Evolutionary conservation across 176 grass and related monocot species (phyloP), one percentile per base, ranked within the genome.

Genomic region (Pontederia crassipes): DNA sequence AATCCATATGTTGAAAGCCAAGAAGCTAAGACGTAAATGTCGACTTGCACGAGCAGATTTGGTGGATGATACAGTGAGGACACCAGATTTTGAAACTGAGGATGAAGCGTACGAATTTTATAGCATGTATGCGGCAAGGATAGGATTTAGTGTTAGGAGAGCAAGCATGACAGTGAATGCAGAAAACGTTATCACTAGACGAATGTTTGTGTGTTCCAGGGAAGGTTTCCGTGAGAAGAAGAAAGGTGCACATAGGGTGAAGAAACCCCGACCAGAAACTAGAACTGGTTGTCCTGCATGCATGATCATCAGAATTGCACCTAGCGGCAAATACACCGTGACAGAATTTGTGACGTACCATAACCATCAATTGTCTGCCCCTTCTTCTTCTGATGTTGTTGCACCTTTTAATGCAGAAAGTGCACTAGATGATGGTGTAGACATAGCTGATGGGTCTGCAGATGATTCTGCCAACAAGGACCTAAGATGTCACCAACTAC

Each of bases 171-270:
- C 90, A 24, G 72, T 87, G 35, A 89, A 76, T 78, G 77, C 72
- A 54, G 83, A 81, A 65, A 86, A 86, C 74, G 16, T 86, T 75
- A 90, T 95, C 64, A 95, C 90, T 17, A 95, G 90, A 68, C 86
- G 90, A 32, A 89, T 90, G 80, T 95, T 95, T 82, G 90, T 95
- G 69, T 95, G 90, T 82, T 95, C 86, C 57, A 89, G 85, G 79
- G 86, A 95, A 90, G 90, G 86, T 13, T 95, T 95, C 48, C 80
- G 90, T 24, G 86, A 95, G 78, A 89, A 83, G 76, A 95, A 89
- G 76, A 95, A 85, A 76, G 90, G 80, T 47, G 83, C 86, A 26
- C 86, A 84, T 68, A 72, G 80, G 71, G 77, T 89, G 71, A 89
- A 89, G 72, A 95, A 95, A 35, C 86, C 90, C 64, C 80, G 90